Evolutionary conservation across 352 stramenopile genomes (phyloP), one percentile per base, ranked within the genome.

Genomic region (Phytophthora citricola): DNA sequence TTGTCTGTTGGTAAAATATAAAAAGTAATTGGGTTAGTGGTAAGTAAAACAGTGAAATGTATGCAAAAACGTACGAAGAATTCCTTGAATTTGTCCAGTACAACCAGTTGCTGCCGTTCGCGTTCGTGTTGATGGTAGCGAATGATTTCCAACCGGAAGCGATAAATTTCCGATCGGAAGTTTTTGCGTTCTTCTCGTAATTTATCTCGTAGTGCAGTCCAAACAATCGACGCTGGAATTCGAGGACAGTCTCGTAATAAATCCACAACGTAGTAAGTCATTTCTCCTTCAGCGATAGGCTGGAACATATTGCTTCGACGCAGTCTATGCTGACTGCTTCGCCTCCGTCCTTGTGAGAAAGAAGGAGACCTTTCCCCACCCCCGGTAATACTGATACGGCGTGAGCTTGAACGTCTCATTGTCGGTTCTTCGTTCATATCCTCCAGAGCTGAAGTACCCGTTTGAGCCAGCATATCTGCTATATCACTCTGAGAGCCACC

Each of bases 231-330:
- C 1, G 63, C 24, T 12, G 81, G 81, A 5, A 87, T 71, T 14
- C 81, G 77, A 0, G 81, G 81, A 15, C 79, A 74, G 44, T 90
- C 81, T 32, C 80, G 81, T 51, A 89, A 75, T 44, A 90, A 54
- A 34, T 90, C 79, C n/a, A 90, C 79, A 39, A 90, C 81, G 54
- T 85, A 85, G 53, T 90, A 90, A 9, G 40, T 67, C 20, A 90
- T 57, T n/a, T 79, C 57, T 5, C 79, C 75, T 43, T 90, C 81
- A 27, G 49, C 66, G 14, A 74, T 29, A 15, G 66, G 60, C 15
- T 63, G 53, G 9, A 55, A 43, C 5, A 52, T 20, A 15, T 55
- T 63, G 46, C 48, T 64, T 46, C 52, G 63, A 36, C 44, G 61
- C 17, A 63, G 36, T 6, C 65, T 27, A 47, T 79, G 38, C 53